Base-by-base conservation (phyloP, 1,284 basidiomycete genomes). In the Naganishia sp. region DNA sequence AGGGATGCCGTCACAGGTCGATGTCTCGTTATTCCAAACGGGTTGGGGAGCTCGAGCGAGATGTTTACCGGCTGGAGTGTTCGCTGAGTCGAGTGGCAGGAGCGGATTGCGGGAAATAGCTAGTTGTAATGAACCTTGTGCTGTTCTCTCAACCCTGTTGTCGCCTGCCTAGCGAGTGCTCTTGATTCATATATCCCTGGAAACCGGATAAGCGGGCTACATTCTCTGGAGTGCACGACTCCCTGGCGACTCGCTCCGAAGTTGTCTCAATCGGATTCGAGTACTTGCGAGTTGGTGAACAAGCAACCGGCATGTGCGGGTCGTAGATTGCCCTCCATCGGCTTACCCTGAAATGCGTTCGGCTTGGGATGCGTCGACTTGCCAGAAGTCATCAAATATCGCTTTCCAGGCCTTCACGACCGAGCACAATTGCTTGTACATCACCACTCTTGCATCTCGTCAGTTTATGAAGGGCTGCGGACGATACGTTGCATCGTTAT, bases 101-200 rank as follows among this genome's bases (percentile, higher is more conserved):
- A 28, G n/a, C 46, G 46, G 13, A 7, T 15, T 18, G 13, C 17
- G 18, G 57, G 45, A 39, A 47, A n/a, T 60, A 51, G 57, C 31
- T 32, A 50, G 57, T 61, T 61, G 57, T 61, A 61, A 54, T 54
- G 47, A 51, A 50, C 46, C 47, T 50, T 18, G 43, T 60, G 31
- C 21, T 15, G 57, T 49, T 50, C 45, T 39, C 43, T 17, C 31
- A n/a, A 18, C 43, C 11, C 47, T 58, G 45, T 35, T 35, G n/a
- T 43, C 32, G 7, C 39, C 41, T 51, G 57, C 31, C 25, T 50
- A 15, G 57, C 46, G 23, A 61, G 39, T 31, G 32, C 35, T 46
- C 46, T 61, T 61, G 57, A 61, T 61, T 51, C 35, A 61, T 51
- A 41, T 41, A 61, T 61, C 57, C 57, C 57, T 61, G 31, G 50